Conservation (phyloP, 1,139 yeast species). For the Magnusiomyces suaveolens region DNA sequence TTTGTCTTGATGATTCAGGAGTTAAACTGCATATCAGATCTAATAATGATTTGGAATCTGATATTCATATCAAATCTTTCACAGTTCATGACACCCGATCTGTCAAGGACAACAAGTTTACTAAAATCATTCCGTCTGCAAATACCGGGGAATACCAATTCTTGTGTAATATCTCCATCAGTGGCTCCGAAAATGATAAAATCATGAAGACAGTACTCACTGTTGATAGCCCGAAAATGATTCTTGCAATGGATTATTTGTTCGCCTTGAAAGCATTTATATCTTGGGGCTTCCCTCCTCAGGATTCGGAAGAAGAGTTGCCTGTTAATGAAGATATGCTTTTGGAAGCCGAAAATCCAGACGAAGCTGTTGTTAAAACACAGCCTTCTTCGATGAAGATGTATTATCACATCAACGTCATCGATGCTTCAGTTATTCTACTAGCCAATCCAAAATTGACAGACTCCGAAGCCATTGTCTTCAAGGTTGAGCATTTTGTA, state of each 20-base stretch:
- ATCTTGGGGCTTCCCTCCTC: conserved; percentile 36
- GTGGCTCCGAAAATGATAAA: conserved; percentile 7
- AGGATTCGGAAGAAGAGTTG: conserved; percentile 7
- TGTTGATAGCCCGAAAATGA: conserved; percentile 70
- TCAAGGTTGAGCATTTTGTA: conserved; percentile 72
- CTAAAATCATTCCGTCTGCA: conserved; percentile 69
- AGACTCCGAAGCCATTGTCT: conserved; percentile 80
- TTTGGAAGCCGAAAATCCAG: background rate
- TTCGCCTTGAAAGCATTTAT: conserved; percentile 63
- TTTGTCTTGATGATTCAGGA: conserved; percentile 54
- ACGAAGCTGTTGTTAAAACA: conserved; percentile 12
- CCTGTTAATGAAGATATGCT: background rate
- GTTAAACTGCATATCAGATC: conserved; percentile 43
- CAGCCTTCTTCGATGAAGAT: conserved; percentile 15
- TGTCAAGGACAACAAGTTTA: conserved; percentile 55
- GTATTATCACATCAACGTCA: conserved; percentile 58
- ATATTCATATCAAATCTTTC: conserved; percentile 60
- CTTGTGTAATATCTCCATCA: conserved; percentile 39
- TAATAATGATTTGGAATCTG: conserved; percentile 50
- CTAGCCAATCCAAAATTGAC: conserved; percentile 66
- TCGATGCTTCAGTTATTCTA: conserved; percentile 69
- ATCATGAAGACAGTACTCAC: conserved; percentile 46
- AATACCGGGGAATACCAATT: conserved; percentile 63
- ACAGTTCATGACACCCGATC: conserved; percentile 66
- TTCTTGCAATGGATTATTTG: conserved; percentile 77